Percentiles rank a stretch among this genome's conserved stretches.
These are phyloP conservation scores for Dendrobium officinale DNA, from an alignment of 106 monocot genomes.

Conservation along the genomic window DNA sequence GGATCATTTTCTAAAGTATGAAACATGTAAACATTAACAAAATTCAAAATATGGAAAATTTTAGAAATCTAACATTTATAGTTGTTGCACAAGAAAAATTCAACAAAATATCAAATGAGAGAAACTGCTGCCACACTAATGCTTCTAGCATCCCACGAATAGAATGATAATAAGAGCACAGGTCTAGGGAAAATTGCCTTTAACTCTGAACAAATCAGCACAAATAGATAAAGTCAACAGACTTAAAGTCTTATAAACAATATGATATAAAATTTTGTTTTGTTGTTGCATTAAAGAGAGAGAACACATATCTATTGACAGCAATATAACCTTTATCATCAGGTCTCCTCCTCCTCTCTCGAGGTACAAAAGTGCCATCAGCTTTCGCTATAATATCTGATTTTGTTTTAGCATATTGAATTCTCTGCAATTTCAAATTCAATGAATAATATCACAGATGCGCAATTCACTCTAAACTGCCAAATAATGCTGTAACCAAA, in stretches of 20 bases:
- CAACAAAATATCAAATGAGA: neutral
- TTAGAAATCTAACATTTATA: neutral
- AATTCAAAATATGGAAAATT: conserved; percentile 1
- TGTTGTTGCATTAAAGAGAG: neutral
- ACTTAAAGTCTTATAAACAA: neutral
- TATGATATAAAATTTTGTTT: neutral
- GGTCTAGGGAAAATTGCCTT: neutral
- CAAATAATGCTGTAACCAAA: neutral
- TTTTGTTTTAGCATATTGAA: conserved; percentile 98
- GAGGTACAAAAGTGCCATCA: conserved; percentile 97
- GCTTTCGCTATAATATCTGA: conserved; percentile 92
- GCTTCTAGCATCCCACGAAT: neutral
- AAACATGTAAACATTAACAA: neutral
- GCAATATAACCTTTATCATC: conserved; percentile 71
- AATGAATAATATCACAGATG: neutral
- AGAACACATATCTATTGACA: conserved; percentile 1
- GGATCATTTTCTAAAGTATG: neutral
- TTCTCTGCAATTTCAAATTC: conserved; percentile 44
- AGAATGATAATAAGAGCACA: neutral
- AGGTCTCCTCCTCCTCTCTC: conserved; percentile 75
- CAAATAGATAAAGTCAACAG: neutral
- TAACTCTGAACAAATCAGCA: neutral
- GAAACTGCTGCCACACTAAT: neutral
- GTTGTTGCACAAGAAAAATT: neutral
- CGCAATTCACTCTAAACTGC: neutral